Percentiles rank a stretch among this genome's conserved stretches.
Conservation (phyloP, 345 rosid species). For the Salix udensis region DNA sequence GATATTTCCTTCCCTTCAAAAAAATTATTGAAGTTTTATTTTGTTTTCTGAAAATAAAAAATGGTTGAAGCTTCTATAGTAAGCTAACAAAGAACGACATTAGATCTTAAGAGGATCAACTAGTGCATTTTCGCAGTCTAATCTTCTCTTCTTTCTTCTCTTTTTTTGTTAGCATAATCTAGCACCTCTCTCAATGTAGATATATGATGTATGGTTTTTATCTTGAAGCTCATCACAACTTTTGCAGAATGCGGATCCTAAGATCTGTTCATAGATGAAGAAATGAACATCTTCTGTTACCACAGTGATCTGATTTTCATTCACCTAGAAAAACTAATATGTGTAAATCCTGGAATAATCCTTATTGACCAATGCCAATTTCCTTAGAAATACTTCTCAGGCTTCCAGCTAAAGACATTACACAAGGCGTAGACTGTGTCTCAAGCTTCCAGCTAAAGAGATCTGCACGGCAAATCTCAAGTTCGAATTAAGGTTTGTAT, state of each 20-base stretch:
- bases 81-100: background rate
- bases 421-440: too few species aligned
- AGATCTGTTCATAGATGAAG: background rate
- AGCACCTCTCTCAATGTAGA: background rate
- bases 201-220: background rate
- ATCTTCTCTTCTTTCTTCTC: background rate
- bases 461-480: too few species aligned
- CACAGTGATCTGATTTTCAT: background rate
- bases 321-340: background rate
- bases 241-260: background rate
- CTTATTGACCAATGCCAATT: background rate
- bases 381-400: background rate
- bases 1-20: background rate
- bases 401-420: background rate
- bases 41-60: too few species aligned
- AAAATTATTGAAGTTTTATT: too few species aligned
- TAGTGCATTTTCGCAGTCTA: background rate
- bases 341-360: background rate
- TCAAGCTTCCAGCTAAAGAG: too few species aligned
- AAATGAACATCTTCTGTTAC: background rate
- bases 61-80: too few species aligned
- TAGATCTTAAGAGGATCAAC: background rate
- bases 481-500: rapidly evolving
- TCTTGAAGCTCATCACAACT: background rate
- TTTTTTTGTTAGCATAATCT: background rate